Percentiles rank a stretch among this genome's conserved stretches.
These are phyloP conservation scores for Russula compacta DNA, from an alignment of 768 basidiomycete genomes.

Conservation along the genomic window DNA sequence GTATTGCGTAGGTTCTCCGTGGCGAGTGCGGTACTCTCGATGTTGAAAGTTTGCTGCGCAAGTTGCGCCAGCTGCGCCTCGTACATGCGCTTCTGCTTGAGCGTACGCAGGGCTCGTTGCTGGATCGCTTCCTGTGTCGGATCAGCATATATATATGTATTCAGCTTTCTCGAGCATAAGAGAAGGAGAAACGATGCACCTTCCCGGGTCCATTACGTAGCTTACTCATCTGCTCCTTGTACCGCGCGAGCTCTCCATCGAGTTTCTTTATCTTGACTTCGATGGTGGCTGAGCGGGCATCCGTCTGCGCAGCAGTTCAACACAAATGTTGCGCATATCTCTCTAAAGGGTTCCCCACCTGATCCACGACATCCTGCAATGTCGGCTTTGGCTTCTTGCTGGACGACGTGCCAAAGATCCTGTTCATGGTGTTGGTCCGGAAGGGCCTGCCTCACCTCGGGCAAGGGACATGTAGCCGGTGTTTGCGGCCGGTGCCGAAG, in stretches of 20 bases:
- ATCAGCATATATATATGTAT: background rate
- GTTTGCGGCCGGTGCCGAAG: background rate
- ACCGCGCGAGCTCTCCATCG: constrained; percentile 82
- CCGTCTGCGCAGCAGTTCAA: constrained; percentile 49
- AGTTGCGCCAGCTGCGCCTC: constrained; percentile 87
- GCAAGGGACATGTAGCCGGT: background rate
- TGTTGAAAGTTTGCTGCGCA: constrained; percentile 94
- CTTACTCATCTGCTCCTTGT: constrained; percentile 95
- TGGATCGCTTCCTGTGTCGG: constrained; percentile 70
- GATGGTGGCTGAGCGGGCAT: constrained; percentile 73
- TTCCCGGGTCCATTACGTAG: constrained; percentile 92
- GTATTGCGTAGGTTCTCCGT: constrained; percentile 99
- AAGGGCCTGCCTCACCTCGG: background rate
- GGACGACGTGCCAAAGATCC: constrained; percentile 69
- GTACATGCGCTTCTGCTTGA: constrained; percentile 96
- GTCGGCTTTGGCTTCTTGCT: constrained; percentile 78
- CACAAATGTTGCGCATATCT: background rate
- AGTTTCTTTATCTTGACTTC: constrained; percentile 97
- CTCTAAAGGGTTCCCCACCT: constrained; percentile 39
- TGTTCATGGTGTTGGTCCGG: constrained; percentile 50
- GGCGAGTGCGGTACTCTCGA: constrained; percentile 90
- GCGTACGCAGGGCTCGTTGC: constrained; percentile 83
- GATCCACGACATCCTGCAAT: constrained; percentile 87
- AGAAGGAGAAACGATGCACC: constrained; percentile 34
- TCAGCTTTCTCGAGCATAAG: background rate